Evolutionary conservation across 139 green algal species (phyloP).

Genomic region (Chlorella sp.): DNA sequence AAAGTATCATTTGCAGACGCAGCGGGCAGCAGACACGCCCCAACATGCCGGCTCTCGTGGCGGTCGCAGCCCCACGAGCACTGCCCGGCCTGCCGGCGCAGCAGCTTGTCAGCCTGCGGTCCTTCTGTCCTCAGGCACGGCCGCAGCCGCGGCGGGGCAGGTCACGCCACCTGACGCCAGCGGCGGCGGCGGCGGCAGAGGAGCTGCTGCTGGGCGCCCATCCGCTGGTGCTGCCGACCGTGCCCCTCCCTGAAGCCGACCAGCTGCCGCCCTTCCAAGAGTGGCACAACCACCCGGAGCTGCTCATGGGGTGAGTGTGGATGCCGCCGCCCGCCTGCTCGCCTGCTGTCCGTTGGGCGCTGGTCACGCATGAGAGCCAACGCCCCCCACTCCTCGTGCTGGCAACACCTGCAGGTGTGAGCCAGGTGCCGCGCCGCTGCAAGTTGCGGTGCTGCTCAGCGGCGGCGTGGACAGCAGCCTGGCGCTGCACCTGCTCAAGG

Average conservation of each 20-base stretch:
- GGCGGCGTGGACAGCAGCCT: slow-evolving; percentile 97
- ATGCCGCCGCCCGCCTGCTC: not conserved
- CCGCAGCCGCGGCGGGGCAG: not conserved
- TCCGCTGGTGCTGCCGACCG: not conserved
- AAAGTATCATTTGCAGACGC: too few species aligned
- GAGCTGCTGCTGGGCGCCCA: not conserved
- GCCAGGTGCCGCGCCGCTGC: slow-evolving; percentile 36
- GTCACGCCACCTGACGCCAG: too few species aligned
- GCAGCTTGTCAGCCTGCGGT: slow-evolving; percentile 6
- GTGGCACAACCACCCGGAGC: slow-evolving; percentile 27
- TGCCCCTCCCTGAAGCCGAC: not conserved
- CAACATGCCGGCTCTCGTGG: too few species aligned
- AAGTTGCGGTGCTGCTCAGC: slow-evolving; percentile 88
- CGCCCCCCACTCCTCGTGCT: not conserved
- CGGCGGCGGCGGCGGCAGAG: not conserved
- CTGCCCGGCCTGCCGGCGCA: not conserved
- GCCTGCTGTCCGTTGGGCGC: too few species aligned
- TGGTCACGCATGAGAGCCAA: too few species aligned
- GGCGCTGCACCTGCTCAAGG: slow-evolving; percentile 82
- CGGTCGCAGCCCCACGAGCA: too few species aligned
- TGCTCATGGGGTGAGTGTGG: slow-evolving; percentile 25
- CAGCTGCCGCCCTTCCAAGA: slow-evolving; percentile 4
- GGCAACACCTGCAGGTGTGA: slow-evolving; percentile 24
- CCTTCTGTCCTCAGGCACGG: not conserved
- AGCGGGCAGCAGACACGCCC: too few species aligned